Percentiles rank a stretch among this genome's conserved stretches.
Evolutionary conservation across 495 filamentous ascomycete genomes (phyloP).

Genomic region (Poronia punctata): DNA sequence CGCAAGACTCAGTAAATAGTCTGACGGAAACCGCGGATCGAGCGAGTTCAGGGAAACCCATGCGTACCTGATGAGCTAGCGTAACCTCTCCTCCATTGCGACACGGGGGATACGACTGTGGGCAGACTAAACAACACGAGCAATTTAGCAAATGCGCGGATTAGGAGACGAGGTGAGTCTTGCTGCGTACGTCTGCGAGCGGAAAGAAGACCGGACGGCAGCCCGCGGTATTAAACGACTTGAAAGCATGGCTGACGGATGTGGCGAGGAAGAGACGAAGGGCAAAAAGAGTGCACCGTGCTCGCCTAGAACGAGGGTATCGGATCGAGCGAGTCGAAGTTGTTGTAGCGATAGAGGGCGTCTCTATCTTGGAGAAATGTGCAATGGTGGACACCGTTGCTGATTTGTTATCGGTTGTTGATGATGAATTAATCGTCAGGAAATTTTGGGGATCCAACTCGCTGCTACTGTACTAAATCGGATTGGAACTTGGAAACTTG

Average conservation of each 20-base stretch:
- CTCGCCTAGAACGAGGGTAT: conserved; percentile 6
- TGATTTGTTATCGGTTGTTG: neutral
- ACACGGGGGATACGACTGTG: conserved; percentile 51
- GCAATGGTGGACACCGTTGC: neutral
- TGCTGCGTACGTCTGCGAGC: conserved; percentile 40
- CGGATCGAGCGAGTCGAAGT: neutral
- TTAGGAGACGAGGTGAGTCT: conserved; percentile 16
- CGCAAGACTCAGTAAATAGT: neutral
- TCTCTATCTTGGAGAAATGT: neutral
- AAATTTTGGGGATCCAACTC: conserved; percentile 7
- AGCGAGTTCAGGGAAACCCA: neutral
- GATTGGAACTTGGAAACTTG: too few species aligned
- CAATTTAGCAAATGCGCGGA: conserved; percentile 26
- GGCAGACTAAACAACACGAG: conserved; percentile 40
- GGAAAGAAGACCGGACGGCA: conserved; percentile 58
- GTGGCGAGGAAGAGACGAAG: conserved; percentile 19
- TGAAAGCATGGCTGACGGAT: conserved; percentile 56
- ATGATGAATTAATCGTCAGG: too few species aligned
- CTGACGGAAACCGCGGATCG: neutral
- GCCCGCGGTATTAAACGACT: conserved; percentile 60
- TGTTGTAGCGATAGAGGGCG: neutral
- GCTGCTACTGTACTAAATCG: too few species aligned
- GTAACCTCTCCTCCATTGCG: conserved; percentile 62
- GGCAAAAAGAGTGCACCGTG: neutral
- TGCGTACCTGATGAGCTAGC: conserved; percentile 72